A percentile compares a stretch with the other conserved stretches of the same genome.
Conservation (phyloP, 2,329 filamentous ascomycete genomes). For the Saccharata proteae region DNA sequence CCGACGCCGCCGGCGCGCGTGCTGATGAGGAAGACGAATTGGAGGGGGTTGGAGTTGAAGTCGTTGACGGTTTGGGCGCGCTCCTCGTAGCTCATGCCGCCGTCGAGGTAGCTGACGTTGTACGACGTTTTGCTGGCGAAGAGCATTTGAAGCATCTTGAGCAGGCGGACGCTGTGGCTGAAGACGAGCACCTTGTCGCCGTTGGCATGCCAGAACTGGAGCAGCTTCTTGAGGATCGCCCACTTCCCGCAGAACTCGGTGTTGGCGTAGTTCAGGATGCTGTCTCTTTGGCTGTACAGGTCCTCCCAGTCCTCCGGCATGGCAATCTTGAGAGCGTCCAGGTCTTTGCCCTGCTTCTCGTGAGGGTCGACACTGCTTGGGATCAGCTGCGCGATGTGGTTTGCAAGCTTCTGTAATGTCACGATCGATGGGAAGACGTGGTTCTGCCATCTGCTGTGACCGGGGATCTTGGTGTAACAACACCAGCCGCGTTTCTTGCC, state of each 20-base stretch:
- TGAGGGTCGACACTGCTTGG: constrained; percentile 51
- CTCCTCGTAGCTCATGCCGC: constrained; percentile 70
- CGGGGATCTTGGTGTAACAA: constrained; percentile 48
- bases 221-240: constrained; percentile 75
- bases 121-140: constrained; percentile 77
- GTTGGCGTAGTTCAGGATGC: constrained; percentile 68
- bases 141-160: constrained; percentile 73
- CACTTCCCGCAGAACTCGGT: constrained; percentile 94
- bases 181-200: constrained; percentile 95
- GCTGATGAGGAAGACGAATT: constrained; percentile 93
- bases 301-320: constrained; percentile 63
- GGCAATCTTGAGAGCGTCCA: constrained; percentile 60
- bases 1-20: constrained; percentile 89
- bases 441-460: constrained; percentile 55
- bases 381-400: constrained; percentile 81
- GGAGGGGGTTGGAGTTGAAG: constrained; percentile 76
- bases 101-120: constrained; percentile 83
- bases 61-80: constrained; percentile 72
- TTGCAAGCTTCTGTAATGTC: constrained; percentile 75
- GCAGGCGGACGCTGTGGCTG: constrained; percentile 75
- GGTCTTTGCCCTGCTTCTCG: constrained; percentile 67
- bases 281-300: constrained; percentile 64
- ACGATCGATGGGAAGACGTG: constrained; percentile 78
- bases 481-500: constrained; percentile 70
- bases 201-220: constrained; percentile 80